A percentile compares a stretch with the other conserved stretches of the same genome.
Conservation (phyloP, 1,284 basidiomycete genomes). For the Lentinus polychrous region DNA sequence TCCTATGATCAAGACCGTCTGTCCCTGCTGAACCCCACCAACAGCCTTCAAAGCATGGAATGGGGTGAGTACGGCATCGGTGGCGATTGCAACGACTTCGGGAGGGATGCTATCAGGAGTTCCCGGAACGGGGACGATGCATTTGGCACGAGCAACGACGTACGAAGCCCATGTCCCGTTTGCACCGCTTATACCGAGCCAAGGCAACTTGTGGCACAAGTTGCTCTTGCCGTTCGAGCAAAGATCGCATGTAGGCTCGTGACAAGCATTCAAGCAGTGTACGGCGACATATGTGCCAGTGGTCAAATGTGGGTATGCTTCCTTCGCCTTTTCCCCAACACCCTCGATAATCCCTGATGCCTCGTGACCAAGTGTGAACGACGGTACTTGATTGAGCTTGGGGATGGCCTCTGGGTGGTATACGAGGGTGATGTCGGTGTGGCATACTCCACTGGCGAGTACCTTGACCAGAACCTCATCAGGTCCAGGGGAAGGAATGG, state of each 20-base stretch:
- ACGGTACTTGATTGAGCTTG: background rate
- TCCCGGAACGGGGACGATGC: conserved; percentile 16
- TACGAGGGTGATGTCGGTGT: conserved; percentile 1
- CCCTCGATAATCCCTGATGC: conserved; percentile 10
- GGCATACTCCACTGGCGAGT: conserved; percentile 13
- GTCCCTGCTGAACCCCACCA: conserved; percentile 12
- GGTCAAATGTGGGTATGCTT: conserved; percentile 8
- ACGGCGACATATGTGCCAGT: conserved; percentile 19
- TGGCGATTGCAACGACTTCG: conserved; percentile 16
- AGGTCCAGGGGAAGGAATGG: conserved; percentile 10
- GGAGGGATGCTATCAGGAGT: conserved; percentile 12
- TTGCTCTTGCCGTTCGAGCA: conserved; percentile 14
- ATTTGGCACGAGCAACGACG: conserved; percentile 11
- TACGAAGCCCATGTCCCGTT: conserved; percentile 19
- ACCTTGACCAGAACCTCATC: conserved; percentile 10
- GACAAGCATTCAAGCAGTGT: conserved; percentile 14
- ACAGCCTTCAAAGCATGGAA: conserved; percentile 17
- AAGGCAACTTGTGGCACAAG: conserved; percentile 9
- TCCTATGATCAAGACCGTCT: conserved; percentile 18
- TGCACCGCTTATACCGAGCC: conserved; percentile 10
- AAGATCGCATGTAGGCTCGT: conserved; percentile 8
- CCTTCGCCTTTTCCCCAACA: conserved; percentile 11
- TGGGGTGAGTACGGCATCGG: conserved; percentile 20
- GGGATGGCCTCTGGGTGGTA: background rate
- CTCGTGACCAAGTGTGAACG: conserved; percentile 15